Evolutionary conservation across 352 stramenopile species (phyloP), one percentile per base, ranked within the genome.

Genomic region (Pythium diclinum): DNA sequence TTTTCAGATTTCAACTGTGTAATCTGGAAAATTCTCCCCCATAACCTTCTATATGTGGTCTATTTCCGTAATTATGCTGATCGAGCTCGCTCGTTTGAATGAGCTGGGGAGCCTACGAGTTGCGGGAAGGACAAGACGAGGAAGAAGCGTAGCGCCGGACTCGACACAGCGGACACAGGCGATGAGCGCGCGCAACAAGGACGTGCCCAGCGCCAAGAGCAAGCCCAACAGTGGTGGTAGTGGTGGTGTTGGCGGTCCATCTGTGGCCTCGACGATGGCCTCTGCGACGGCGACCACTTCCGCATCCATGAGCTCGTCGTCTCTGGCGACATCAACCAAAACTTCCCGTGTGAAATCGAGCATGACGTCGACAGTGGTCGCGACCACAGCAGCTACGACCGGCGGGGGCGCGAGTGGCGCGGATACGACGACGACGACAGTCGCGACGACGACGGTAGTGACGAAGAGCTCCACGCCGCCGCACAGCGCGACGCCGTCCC

Each of bases 141-240:
- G 44, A 51, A 51, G 44, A 51, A 51, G 44, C 40, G 44, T 16
- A 46, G 38, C 11, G 38, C 38, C 11, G 38, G 38, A 46, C 38
- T 46, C 38, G 38, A 17, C 38, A 17, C 34, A 46, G 38, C 44
- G 7, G n/a, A 25, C 36, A 42, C 10, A 42, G 10, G 23, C 25
- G 21, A 65, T 65, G 59, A 40, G 28, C 49, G 17, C 59, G 36
- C 61, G 61, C 36, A 36, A 14, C 17, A 67, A 67, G 25, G 61
- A 67, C 10, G 40, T 16, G 6, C n/a, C 21, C 11, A 19, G 23
- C 14, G 42, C 23, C 19, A 67, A 67, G 19, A 46, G 32, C 40
- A 61, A 67, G 32, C 32, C 44, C 17, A 51, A 21, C n/a, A 23
- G n/a, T 5, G 14, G n/a, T 10, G 17, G 44, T 6, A 30, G n/a